Evolutionary conservation across 2,329 filamentous ascomycete species (phyloP), one percentile per base, ranked within the genome.

Genomic region (Fusarium subglutinans): DNA sequence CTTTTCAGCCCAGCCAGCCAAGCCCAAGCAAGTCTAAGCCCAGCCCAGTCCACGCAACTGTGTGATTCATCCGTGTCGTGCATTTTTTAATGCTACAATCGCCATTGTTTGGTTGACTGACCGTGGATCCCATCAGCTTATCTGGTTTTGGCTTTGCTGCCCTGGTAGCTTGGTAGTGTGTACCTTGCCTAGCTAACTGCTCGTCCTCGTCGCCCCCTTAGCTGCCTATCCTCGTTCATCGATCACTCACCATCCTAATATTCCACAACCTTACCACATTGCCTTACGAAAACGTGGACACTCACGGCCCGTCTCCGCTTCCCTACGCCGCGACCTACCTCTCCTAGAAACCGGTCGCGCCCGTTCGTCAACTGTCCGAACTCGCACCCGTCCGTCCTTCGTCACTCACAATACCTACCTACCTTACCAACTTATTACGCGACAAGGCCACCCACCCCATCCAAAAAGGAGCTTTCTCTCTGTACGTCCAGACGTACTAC

Each of bases 71-170:
- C 56, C 62, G 26, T 65, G 67, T 74, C 68, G 68, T 74, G 68
- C 69, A 73, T 64, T 72, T 68, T 66, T 80, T 76, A 76, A 80
- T 79, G 79, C 79, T 79, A 81, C 72, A 79, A 72, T 76, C 73
- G 73, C 78, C 70, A 50, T 76, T 74, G 69, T 79, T 72, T 74
- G 66, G 63, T 70, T 76, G 74, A 74, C 76, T 72, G 77, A 81
- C 78, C 78, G 76, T 71, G 66, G 70, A 68, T 65, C 60, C 61
- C 55, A 72, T 80, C 55, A 75, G 78, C 78, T 79, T 80, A 70
- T 75, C 74, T 66, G 73, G 51, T 57, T 63, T 62, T 69, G 73
- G 70, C 72, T 73, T 66, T 69, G 22, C 45, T 73, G 62, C 38
- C 26, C 54, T 64, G 47, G 41, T 57, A 57, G 44, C 51, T 44